These are phyloP conservation scores for Barnettozyma californica DNA, from an alignment of 805 yeast genomes.

Conservation along the genomic window DNA sequence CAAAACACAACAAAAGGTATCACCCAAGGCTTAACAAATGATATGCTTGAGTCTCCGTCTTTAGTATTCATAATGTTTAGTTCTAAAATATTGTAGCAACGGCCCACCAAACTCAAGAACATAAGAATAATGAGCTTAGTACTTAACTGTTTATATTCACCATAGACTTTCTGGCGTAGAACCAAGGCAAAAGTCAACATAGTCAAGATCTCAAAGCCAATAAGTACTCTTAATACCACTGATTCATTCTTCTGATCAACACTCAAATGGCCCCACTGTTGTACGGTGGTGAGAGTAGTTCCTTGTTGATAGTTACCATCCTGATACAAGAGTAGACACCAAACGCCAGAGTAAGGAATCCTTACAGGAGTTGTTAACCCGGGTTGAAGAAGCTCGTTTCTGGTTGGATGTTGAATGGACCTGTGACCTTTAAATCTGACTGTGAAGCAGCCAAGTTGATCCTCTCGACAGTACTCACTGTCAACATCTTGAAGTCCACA, in stretches of 20 bases:
- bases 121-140: neutral
- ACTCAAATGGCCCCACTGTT: slow-evolving; percentile 7
- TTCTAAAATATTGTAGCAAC: neutral
- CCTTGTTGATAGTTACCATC: slow-evolving; percentile 6
- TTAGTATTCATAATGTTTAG: neutral
- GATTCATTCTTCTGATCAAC: slow-evolving; percentile 1
- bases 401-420: neutral
- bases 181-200: neutral
- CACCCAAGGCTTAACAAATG: neutral
- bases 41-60: neutral
- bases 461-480: neutral
- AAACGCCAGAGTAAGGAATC: slow-evolving; percentile 7
- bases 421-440: neutral
- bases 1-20: neutral
- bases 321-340: slow-evolving; percentile 10
- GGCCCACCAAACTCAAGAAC: neutral
- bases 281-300: neutral
- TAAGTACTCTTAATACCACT: neutral
- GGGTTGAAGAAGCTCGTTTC: neutral
- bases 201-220: neutral
- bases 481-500: slow-evolving; percentile 10
- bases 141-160: neutral
- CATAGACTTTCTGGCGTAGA: neutral
- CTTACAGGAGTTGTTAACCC: neutral
- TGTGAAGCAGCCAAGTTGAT: slow-evolving; percentile 3